These are phyloP conservation scores for Penicillium goetzii DNA, from an alignment of 495 filamentous ascomycete genomes.

Conservation along the genomic window DNA sequence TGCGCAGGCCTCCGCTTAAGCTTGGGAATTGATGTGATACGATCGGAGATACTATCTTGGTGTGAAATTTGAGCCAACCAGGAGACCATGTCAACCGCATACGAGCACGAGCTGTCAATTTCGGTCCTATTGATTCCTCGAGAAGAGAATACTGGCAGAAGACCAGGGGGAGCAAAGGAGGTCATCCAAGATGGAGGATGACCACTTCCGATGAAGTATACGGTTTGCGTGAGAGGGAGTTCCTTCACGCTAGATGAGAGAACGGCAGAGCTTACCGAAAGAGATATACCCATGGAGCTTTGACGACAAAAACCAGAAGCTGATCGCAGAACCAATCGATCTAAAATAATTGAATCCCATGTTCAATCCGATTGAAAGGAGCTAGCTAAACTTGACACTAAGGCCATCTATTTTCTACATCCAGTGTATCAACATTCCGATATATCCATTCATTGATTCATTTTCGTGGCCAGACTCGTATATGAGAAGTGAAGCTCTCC, in stretches of 20 bases:
- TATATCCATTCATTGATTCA: constrained; percentile 31
- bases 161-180: neutral
- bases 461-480: constrained; percentile 27
- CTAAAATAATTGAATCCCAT: neutral
- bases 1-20: constrained; percentile 43
- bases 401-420: constrained; percentile 15
- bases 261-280: constrained; percentile 1
- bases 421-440: constrained; percentile 21
- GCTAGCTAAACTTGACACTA: neutral
- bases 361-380: neutral
- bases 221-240: constrained; percentile 4
- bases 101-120: neutral
- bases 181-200: neutral
- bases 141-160: neutral
- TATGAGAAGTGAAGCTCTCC: constrained; percentile 8
- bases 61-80: neutral
- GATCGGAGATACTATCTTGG: neutral
- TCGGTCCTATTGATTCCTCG: neutral
- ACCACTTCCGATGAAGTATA: constrained; percentile 5
- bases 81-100: neutral
- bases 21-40: neutral
- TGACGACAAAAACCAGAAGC: neutral
- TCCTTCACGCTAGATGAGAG: neutral
- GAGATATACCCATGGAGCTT: constrained; percentile 29
- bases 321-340: neutral